Conservation (phyloP, 2,329 filamentous ascomycete genomes). For the Akanthomyces uredinophilus region DNA sequence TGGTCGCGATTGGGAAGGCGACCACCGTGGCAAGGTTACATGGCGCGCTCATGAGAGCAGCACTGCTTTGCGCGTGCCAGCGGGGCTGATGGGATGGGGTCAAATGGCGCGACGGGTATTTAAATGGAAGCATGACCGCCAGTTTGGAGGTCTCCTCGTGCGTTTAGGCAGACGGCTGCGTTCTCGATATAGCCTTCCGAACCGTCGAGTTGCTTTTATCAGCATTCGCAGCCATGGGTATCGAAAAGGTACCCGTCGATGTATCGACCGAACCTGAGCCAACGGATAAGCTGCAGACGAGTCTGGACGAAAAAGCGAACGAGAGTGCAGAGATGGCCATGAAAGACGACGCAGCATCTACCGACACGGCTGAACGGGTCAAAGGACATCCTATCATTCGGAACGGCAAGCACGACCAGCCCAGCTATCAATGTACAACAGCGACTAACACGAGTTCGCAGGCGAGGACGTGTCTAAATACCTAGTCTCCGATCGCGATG, state of each 20-base stretch:
- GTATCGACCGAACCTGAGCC: neutral
- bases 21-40: neutral
- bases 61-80: neutral
- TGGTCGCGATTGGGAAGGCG: neutral
- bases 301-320: neutral
- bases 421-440: no score
- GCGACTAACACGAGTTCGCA: neutral
- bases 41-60: neutral
- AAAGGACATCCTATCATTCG: conserved; percentile 16
- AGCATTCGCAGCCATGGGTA: neutral
- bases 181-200: neutral
- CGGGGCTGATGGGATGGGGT: neutral
- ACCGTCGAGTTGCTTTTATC: neutral
- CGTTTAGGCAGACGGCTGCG: neutral
- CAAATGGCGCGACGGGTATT: neutral
- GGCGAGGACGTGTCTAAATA: conserved; percentile 20
- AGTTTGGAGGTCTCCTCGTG: neutral
- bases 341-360: conserved; percentile 1
- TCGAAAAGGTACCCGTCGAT: neutral
- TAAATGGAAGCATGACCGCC: neutral
- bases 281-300: neutral
- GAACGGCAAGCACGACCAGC: conserved; percentile 7
- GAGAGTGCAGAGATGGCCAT: neutral
- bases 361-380: conserved; percentile 3
- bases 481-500: conserved; percentile 19